Base-by-base conservation (phyloP, 257 asterid species). In the Salvia splendens region DNA sequence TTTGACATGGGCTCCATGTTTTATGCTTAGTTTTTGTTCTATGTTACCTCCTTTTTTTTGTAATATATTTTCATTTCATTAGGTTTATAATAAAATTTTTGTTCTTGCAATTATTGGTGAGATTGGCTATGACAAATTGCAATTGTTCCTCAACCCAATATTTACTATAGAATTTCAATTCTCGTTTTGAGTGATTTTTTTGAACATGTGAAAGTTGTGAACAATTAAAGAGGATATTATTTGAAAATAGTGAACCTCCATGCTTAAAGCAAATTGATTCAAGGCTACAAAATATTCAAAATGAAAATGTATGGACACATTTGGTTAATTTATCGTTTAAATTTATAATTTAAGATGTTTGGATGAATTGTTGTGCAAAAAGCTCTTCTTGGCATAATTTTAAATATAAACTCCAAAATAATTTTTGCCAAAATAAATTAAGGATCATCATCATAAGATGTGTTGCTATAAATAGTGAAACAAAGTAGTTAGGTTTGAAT, bases 171-270 rank as follows among this genome's bases (percentile, higher is more conserved):
- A 24, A 2, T 24, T 24, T 24, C 30, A 24, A 0, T 24, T 24
- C 30, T 24, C 38, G 6, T 1, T 0, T 8, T 40, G 66, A 4
- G 17, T 40, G 17, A 12, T 33, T 3, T 11, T 41, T 20, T 54
- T 51, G 20, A 49, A 46, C 78, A 67, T 74, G 74, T 68, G 78
- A 67, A 50, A 67, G 52, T 12, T 73, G 60, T 74, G 75, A 68
- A 11, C 61, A 68, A 68, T 35, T 61, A 53, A 68, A 53, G 33
- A 42, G 3, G 16, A 8, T 4, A 68, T 36, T 12, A 17, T 61
- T 3, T 15, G 6, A 30, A 4, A 20, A 10, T n/a, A 46, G 0
- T 16, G 10, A 36, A 38, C 20, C 20, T 17, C 1, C 20, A 17
- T 17, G 20, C 20, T 17, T 17, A 17, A 17, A 17, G 20, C 20